Evolutionary conservation across 2,329 filamentous ascomycete species (phyloP).

Genomic region (Phyllosticta ampelicida): DNA sequence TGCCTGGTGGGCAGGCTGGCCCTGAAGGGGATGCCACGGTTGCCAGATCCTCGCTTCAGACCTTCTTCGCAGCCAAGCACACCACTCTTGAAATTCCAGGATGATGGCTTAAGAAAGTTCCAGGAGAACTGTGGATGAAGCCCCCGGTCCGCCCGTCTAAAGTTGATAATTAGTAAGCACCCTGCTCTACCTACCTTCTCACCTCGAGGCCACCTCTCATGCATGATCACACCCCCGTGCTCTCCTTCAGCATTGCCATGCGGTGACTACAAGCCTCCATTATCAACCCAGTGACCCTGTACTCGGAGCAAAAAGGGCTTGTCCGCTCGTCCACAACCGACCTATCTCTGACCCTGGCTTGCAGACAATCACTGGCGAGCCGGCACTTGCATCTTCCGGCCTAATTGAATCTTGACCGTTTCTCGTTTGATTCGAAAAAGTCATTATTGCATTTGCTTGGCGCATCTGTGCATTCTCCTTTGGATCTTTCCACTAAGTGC

Average conservation of each 20-base stretch:
- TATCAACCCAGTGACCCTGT: background rate
- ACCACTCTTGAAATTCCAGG: background rate
- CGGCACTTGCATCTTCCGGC: background rate
- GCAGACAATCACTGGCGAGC: background rate
- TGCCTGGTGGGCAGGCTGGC: too few species aligned
- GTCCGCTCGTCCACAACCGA: background rate
- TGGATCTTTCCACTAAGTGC: background rate
- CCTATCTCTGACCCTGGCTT: background rate
- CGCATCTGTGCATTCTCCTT: too few species aligned
- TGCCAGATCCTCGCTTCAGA: conserved; percentile 7
- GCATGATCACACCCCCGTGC: background rate
- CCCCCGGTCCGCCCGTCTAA: background rate
- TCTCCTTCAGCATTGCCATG: background rate
- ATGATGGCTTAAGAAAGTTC: background rate
- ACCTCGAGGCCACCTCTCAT: background rate
- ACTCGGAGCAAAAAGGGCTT: background rate
- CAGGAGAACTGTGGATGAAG: background rate
- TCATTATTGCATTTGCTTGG: background rate
- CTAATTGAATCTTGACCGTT: background rate
- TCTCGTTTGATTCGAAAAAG: background rate
- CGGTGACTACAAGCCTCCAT: background rate
- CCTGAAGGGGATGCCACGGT: too few species aligned
- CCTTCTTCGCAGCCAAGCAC: conserved; percentile 2
- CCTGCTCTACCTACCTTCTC: background rate
- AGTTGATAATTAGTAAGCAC: background rate